A percentile compares a stretch with the other conserved stretches of the same genome.
Conservation (phyloP, 768 basidiomycete genomes). For the Lactarius akahatsu region DNA sequence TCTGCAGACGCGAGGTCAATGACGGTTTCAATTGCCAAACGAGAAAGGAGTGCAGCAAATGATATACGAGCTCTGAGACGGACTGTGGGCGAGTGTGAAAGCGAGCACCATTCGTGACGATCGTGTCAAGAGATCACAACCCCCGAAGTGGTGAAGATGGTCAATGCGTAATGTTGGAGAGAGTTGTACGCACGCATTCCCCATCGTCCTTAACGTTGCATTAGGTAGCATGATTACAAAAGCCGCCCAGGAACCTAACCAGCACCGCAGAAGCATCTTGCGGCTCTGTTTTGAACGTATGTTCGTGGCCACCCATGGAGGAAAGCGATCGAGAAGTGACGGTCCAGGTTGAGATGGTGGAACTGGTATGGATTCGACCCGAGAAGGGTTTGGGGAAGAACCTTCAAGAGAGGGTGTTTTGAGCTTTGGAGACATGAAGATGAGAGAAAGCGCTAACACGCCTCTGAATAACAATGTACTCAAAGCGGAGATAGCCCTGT, state of each 20-base stretch:
- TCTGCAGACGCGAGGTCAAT: constrained; percentile 29
- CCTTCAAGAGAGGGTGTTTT: constrained; percentile 3
- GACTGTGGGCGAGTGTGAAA: not conserved
- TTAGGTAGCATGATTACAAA: constrained; percentile 44
- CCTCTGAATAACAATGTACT: not conserved
- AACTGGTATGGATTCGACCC: not conserved
- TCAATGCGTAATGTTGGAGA: not conserved
- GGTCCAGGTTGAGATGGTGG: constrained; percentile 2
- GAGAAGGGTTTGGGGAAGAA: constrained; percentile 4
- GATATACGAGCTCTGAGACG: not conserved
- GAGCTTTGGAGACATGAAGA: constrained; percentile 20
- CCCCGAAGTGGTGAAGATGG: not conserved
- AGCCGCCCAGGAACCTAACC: constrained; percentile 42
- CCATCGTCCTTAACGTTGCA: constrained; percentile 39
- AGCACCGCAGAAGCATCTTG: constrained; percentile 43
- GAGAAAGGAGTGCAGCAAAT: not conserved
- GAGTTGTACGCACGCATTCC: constrained; percentile 41
- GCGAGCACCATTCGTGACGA: not conserved
- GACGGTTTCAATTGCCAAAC: not conserved
- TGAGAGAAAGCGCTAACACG: not conserved
- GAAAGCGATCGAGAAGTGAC: constrained; percentile 35
- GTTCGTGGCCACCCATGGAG: constrained; percentile 42
- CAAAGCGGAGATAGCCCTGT: too few relatives aligned
- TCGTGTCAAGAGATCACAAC: not conserved
- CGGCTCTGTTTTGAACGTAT: constrained; percentile 39